Base-by-base conservation (phyloP, 2,329 filamentous ascomycete species). In the Scolecobasidium constrictum region DNA sequence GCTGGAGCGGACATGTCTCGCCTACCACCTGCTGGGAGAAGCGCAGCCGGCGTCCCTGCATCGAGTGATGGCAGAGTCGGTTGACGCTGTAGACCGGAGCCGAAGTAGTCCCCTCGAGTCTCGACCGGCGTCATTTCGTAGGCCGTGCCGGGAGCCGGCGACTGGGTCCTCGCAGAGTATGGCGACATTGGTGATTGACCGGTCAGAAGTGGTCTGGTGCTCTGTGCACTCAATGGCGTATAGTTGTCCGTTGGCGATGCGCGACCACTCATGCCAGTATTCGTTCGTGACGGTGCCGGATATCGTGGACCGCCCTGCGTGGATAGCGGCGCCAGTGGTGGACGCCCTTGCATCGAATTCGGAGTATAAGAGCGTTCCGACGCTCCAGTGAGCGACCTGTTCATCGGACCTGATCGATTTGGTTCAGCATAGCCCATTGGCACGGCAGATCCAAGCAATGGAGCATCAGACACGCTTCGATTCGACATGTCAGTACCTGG, bases 391-490 rank as follows among this genome's bases (percentile, higher is more conserved):
- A 40, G 4, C 12, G 16, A 15, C 9, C 4, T n/a, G 13, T 16
- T 17, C 12, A 44, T 38, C 17, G 46, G 45, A 16, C 23, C 43
- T 4, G 42, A 19, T 22, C 50, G 50, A 43, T 51, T 48, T 17
- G 48, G 46, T 35, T 53, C 46, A 15, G 42, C 43, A 40, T 70
- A 72, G 16, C 77, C 78, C 73, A 82, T 81, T 5, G 71, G 69
- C 22, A 71, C 69, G 4, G 78, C 77, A 46, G 74, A 68, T 15
- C 65, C 61, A 28, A 83, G 61, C 4, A 86, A 67, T 1, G 82
- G 76, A 5, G 75, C 71, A 47, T 80, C 75, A 3, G 81, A 78
- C 53, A 77, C 81, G 54, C 71, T 83, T n/a, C 66, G 53, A 36
- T 55, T 62, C 3, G 71, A 69, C 45, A 58, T 66, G 21, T 61